Percentiles rank a stretch among this genome's conserved stretches.
These are phyloP conservation scores for Wakefieldia striispora DNA, from an alignment of 768 basidiomycete genomes.

Conservation along the genomic window DNA sequence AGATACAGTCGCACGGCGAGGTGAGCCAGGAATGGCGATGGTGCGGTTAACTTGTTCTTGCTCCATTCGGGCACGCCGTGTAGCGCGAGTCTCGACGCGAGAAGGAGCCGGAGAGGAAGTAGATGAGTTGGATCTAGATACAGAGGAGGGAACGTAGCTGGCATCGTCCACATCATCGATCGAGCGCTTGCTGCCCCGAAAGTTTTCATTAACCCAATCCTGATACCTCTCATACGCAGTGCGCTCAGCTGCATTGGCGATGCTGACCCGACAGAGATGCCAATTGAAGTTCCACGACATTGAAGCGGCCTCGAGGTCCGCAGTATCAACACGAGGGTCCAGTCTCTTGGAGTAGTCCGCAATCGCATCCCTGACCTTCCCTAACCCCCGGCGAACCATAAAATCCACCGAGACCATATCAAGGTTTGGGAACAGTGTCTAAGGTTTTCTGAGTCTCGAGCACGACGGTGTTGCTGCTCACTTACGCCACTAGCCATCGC, in stretches of 20 bases:
- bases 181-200: neutral
- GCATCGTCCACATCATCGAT: too few relatives aligned
- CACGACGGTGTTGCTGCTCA: neutral
- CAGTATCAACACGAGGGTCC: neutral
- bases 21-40: too few relatives aligned
- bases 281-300: neutral
- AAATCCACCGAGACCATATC: neutral
- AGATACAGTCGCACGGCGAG: too few relatives aligned
- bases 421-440: neutral
- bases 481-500: neutral
- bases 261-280: too few relatives aligned
- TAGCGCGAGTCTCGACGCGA: too few relatives aligned
- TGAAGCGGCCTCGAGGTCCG: neutral
- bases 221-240: neutral
- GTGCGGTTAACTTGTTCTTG: too few relatives aligned
- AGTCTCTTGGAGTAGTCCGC: neutral
- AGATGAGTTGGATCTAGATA: too few relatives aligned
- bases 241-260: neutral
- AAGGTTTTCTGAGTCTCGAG: too few relatives aligned
- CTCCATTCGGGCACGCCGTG: too few relatives aligned
- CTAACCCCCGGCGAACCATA: neutral
- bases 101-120: too few relatives aligned
- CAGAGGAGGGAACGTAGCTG: too few relatives aligned
- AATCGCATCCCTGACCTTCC: neutral
- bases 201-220: neutral